Percentiles rank a stretch among this genome's conserved stretches.
Conservation (phyloP, 345 rosid species). For the Stellera chamaejasme region DNA sequence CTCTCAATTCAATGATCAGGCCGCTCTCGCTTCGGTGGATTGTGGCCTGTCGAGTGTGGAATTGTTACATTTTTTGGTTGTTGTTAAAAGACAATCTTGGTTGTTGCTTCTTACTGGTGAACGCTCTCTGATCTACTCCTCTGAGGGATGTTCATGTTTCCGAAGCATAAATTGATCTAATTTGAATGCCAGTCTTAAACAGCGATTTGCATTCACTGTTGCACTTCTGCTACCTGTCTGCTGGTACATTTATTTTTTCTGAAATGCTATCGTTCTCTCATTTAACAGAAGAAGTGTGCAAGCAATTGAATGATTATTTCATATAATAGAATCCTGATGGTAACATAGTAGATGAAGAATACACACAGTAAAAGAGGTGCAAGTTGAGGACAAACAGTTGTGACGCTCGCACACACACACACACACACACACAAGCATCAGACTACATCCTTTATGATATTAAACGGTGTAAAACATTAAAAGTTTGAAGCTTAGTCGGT, state of each 20-base stretch:
- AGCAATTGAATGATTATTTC: too few relatives aligned
- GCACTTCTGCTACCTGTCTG: conserved; percentile 37
- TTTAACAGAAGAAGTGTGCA: too few relatives aligned
- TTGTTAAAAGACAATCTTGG: not conserved
- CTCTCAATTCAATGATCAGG: not conserved
- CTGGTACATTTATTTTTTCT: conserved; percentile 19
- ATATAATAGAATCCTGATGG: too few relatives aligned
- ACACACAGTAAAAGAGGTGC: too few relatives aligned
- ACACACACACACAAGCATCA: too few relatives aligned
- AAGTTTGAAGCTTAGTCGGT: conserved; percentile 20
- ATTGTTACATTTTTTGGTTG: conserved; percentile 12
- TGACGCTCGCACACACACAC: too few relatives aligned
- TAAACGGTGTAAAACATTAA: not conserved
- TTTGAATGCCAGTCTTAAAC: conserved; percentile 27
- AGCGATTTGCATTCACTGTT: conserved; percentile 16
- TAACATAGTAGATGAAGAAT: too few relatives aligned
- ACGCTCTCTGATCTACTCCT: conserved; percentile 12
- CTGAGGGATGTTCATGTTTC: conserved; percentile 35
- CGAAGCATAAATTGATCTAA: conserved; percentile 28
- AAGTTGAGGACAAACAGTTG: too few relatives aligned
- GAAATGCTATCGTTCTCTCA: too few relatives aligned
- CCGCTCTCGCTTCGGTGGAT: conserved; percentile 3
- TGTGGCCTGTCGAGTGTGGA: conserved; percentile 11
- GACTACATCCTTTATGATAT: not conserved
- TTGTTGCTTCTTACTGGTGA: conserved; percentile 39